Percentiles rank a stretch among this genome's conserved stretches.
Evolutionary conservation across 2,329 filamentous ascomycete species (phyloP).

Genomic region (Neobulgaria alba): DNA sequence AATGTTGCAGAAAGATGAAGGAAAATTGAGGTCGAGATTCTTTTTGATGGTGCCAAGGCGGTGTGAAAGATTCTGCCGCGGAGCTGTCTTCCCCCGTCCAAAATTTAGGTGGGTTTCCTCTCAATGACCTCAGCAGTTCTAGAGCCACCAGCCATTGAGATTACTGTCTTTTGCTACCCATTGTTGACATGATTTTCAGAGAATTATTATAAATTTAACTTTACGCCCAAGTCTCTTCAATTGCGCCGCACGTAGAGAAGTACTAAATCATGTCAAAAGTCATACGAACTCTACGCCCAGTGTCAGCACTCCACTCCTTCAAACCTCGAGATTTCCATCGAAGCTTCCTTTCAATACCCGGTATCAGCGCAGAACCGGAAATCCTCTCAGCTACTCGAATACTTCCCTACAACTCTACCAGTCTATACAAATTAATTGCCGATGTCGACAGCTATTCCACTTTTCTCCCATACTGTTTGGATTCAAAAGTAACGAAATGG

Average conservation of each 20-base stretch:
- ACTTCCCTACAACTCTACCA: constrained; percentile 62
- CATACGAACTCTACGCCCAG: constrained; percentile 17
- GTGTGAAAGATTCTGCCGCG: too few relatives aligned
- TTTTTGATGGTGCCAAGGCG: neutral
- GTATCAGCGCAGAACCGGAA: constrained; percentile 37
- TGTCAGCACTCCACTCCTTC: constrained; percentile 12
- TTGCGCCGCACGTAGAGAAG: neutral
- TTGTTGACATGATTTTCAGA: neutral
- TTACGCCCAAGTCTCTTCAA: neutral
- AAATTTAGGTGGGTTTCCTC: too few relatives aligned
- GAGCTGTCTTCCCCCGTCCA: too few relatives aligned
- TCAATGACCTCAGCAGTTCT: neutral
- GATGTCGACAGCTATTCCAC: constrained; percentile 75
- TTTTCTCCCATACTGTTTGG: constrained; percentile 89
- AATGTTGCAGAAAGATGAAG: constrained; percentile 1
- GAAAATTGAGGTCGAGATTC: neutral
- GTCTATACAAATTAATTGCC: constrained; percentile 79
- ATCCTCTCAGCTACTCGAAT: constrained; percentile 64
- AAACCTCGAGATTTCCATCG: constrained; percentile 21
- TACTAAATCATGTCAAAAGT: constrained; percentile 18
- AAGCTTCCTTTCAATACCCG: constrained; percentile 33
- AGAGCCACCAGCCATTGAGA: neutral
- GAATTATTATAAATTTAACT: neutral
- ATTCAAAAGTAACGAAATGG: constrained; percentile 69
- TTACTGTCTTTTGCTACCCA: neutral